Evolutionary conservation across 352 stramenopile genomes (phyloP), one percentile per base, ranked within the genome.

Genomic region (Phytophthora podocarpi): DNA sequence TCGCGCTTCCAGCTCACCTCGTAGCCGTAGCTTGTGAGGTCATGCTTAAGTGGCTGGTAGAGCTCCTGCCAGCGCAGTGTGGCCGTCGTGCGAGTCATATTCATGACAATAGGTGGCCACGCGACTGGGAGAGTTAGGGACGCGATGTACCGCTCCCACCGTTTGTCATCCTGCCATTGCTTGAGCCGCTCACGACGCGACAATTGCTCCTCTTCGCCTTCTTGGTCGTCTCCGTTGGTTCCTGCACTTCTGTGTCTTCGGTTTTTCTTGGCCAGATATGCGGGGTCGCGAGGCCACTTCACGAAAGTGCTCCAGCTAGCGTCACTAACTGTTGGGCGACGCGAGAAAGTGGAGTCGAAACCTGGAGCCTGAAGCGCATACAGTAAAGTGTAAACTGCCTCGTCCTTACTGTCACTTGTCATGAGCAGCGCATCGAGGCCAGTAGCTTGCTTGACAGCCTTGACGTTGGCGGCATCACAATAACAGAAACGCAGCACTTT

Each of bases 391-490:
- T 64, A 55, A 10, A 72, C 70, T 11, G 40, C 64, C 7, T 57
- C 51, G 12, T 64, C 36, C 9, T 36, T 58, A 3, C 30, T 59
- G 13, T 67, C 56, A 0, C 61, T 35, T 8, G 27, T 24, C 36
- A 76, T 70, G 1, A 90, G 70, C 5, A 93, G 65, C 7, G 70
- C 77, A 27, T 89, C 70, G 5, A 86, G 34, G 1, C 62, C 57
- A 4, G 85, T 56, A 27, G 73, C 68, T 58, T 88, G 57, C 40
- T 87, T 89, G 21, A 91, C 80, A 18, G 57, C 45, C 49, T 91
- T 89, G 30, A 92, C 59, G 51, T 95, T 95, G n/a, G 82, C 82
- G 4, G 83, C 85, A 52, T 95, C 83, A 5, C 78, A 76, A 46
- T 76, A 86, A 62, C 85, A 94, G 40, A 93, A 91, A 10, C 78